These are phyloP conservation scores for Yamadazyma takamatsuzukensis DNA, from an alignment of 805 yeast species.

Conservation along the genomic window DNA sequence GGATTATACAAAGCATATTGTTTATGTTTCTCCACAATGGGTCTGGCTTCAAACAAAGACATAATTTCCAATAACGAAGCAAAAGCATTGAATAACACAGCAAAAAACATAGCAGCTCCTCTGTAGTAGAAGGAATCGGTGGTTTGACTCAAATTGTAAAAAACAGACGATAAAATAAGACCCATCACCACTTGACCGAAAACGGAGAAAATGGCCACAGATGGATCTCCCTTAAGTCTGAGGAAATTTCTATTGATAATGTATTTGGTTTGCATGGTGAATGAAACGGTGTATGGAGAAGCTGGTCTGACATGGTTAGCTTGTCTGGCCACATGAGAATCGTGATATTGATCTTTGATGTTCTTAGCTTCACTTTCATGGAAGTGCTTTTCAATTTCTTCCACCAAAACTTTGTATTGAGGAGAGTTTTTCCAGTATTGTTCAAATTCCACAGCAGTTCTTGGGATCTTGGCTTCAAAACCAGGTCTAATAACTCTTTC, in stretches of 20 bases:
- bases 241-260: constrained; percentile 6
- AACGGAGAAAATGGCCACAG: constrained; percentile 4
- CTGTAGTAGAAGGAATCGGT: constrained; percentile 58
- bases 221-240: constrained; percentile 6
- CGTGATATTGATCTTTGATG: constrained; percentile 2
- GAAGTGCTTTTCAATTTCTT: constrained; percentile 41
- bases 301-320: constrained; percentile 2
- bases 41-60: constrained; percentile 54
- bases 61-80: constrained; percentile 57
- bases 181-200: constrained; percentile 23
- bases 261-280: constrained; percentile 6
- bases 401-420: constrained; percentile 39
- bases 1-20: constrained; percentile 70
- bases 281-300: constrained; percentile 6
- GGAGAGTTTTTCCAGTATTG: constrained; percentile 54
- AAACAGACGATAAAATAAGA: constrained; percentile 57
- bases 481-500: constrained; percentile 53
- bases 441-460: constrained; percentile 54
- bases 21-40: constrained; percentile 67
- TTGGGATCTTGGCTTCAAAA: constrained; percentile 48
- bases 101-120: constrained; percentile 60
- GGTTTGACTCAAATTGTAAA: constrained; percentile 45
- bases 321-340: constrained; percentile 6
- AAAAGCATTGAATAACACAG: constrained; percentile 57
- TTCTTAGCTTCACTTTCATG: constrained; percentile 14